phyloP scores from a whole-genome alignment of 345 rosid species.

The Nephelium lappaceum region DNA sequence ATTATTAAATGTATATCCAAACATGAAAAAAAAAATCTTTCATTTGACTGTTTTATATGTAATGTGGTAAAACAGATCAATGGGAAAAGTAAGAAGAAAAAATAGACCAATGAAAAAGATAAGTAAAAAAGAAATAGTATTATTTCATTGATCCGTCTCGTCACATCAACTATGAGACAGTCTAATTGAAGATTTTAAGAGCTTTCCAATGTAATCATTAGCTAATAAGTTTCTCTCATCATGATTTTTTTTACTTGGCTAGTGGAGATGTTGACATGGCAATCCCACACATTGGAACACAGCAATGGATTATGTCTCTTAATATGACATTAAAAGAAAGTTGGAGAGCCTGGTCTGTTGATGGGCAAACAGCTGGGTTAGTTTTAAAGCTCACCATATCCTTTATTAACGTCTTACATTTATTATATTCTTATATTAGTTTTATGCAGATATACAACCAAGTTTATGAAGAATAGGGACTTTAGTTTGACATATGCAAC shows the following conservation, averaged over 20 bases:
- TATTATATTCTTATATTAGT: not conserved
- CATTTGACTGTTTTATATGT: too few species aligned
- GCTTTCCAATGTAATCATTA: too few species aligned
- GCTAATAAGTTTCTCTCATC: too few species aligned
- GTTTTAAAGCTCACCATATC: not conserved
- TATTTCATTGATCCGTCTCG: too few species aligned
- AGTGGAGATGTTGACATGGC: conserved; percentile 45
- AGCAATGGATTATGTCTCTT: conserved; percentile 32
- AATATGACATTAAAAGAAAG: conserved; percentile 26
- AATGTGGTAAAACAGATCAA: too few species aligned
- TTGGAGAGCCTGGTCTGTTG: conserved; percentile 32
- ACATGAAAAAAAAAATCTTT: too few species aligned
- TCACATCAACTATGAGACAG: too few species aligned
- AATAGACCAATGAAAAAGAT: too few species aligned
- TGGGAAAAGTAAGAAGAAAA: too few species aligned
- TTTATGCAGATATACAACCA: conserved; percentile 20
- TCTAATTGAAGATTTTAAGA: too few species aligned
- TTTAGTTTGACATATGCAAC: conserved; percentile 28
- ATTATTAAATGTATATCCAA: too few species aligned
- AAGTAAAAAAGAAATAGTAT: too few species aligned
- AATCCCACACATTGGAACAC: conserved; percentile 34
- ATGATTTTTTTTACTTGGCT: not conserved
- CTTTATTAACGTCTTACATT: not conserved
- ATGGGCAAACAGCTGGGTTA: conserved; percentile 34
- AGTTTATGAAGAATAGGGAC: conserved; percentile 1